Evolutionary conservation across 805 yeast genomes (phyloP).

Genomic region (Ogataea naganishii): DNA sequence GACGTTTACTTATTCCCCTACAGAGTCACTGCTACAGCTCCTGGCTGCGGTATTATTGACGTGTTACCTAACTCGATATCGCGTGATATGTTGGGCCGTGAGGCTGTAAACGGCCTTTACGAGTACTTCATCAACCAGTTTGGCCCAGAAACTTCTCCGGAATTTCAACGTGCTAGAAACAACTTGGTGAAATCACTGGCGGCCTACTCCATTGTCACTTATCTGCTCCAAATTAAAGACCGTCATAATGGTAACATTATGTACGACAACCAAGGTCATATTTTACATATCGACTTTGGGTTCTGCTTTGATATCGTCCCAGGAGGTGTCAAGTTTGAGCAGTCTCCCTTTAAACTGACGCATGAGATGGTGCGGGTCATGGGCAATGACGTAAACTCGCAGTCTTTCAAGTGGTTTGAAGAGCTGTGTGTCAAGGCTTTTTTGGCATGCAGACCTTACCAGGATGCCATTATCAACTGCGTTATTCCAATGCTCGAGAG

Average conservation of each 20-base stretch:
- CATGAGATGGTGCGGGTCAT: slow-evolving; percentile 93
- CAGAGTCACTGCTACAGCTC: slow-evolving; percentile 96
- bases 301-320: slow-evolving; percentile 98
- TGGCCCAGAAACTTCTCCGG: slow-evolving; percentile 89
- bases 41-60: slow-evolving; percentile 98
- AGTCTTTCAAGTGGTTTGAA: slow-evolving; percentile 88
- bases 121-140: slow-evolving; percentile 87
- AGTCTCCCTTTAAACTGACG: slow-evolving; percentile 95
- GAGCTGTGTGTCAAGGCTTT: slow-evolving; percentile 91
- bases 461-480: slow-evolving; percentile 75
- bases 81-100: slow-evolving; percentile 97
- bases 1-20: slow-evolving; percentile 90
- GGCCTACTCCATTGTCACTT: slow-evolving; percentile 88
- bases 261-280: slow-evolving; percentile 92
- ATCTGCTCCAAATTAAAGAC: slow-evolving; percentile 87
- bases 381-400: slow-evolving; percentile 85
- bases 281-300: slow-evolving; percentile 95
- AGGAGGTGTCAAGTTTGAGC: slow-evolving; percentile 96
- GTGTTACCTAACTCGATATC: slow-evolving; percentile 92
- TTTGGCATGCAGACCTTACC: slow-evolving; percentile 79
- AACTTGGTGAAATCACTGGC: slow-evolving; percentile 92
- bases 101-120: slow-evolving; percentile 93
- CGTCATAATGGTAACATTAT: slow-evolving; percentile 97
- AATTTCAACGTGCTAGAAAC: slow-evolving; percentile 84
- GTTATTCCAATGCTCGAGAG: slow-evolving; percentile 91